Evolutionary conservation across 108 stramenopile species (phyloP), one percentile per base, ranked within the genome.

Genomic region (Nitzschia sp.): DNA sequence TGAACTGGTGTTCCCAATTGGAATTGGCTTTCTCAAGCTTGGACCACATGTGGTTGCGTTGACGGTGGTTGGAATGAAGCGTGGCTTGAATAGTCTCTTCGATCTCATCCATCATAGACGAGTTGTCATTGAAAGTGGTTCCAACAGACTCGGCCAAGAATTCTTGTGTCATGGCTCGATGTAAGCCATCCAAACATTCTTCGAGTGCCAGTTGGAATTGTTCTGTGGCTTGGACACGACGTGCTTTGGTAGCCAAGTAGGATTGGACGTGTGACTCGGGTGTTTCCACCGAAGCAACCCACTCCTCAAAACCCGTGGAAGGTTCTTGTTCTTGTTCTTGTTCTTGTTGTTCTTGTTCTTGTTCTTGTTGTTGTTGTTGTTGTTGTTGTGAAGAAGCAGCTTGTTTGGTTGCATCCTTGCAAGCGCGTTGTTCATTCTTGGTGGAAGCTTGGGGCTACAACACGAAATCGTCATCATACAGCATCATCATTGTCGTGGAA

Each of bases 31-130:
- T 6, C 22, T 54, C 66, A 53, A 67, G 15, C 6, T 41, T 1
- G 1, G 6, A 7, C 12, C 10, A 19, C 40, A 67, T 12, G 24
- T 11, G 10, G 8, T 20, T 3, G 6, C 66, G 66, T 6, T 54
- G 66, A 7, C 6, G 19, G 22, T 67, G 66, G 48, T 67, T 67
- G 21, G 66, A 54, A 29, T 67, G 37, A 9, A 67, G 10, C 1
- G 19, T 56, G 3, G 25, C 53, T 15, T 55, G 19, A 19, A 67
- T 41, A 7, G 12, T 21, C 6, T 39, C n/a, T 25, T 67, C 66
- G 12, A 19, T 11, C 0, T 25, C 53, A 24, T 67, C 66, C 10
- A 67, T 22, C 0, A 53, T 37, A 8, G 37, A 39, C 14, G 20
- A 38, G 17, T 42, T 26, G 40, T 67, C 53, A 0, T 55, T 25